These are phyloP conservation scores for Coriolopsis trogii DNA, from an alignment of 1,284 basidiomycete species.

Conservation along the genomic window DNA sequence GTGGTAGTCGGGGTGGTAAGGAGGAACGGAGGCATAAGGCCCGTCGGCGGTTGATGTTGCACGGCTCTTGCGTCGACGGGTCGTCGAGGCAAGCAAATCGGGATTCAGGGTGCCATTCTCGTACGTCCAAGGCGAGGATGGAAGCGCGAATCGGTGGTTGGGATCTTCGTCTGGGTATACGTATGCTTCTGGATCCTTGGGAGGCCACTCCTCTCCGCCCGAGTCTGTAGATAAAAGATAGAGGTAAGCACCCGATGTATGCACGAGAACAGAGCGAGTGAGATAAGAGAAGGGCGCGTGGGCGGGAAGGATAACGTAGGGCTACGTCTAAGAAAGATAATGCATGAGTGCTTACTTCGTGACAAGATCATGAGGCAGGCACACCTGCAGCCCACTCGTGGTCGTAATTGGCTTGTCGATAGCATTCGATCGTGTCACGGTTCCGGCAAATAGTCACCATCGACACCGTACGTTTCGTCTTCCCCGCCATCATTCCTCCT, in stretches of 20 bases:
- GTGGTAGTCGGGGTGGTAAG: constrained; percentile 74
- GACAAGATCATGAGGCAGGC: constrained; percentile 12
- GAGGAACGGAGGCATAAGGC: constrained; percentile 56
- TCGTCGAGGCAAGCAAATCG: constrained; percentile 57
- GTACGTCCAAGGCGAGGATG: constrained; percentile 82
- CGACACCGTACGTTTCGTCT: constrained; percentile 15
- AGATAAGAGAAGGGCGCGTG: not conserved
- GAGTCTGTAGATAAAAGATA: constrained; percentile 19
- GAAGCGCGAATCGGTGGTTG: constrained; percentile 48
- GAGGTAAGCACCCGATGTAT: constrained; percentile 4
- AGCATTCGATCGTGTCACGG: constrained; percentile 3
- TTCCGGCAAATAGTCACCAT: constrained; percentile 15
- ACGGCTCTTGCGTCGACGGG: constrained; percentile 18
- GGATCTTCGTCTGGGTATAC: constrained; percentile 34
- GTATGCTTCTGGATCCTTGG: constrained; percentile 50
- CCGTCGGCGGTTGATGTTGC: constrained; percentile 31
- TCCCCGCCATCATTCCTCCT: constrained; percentile 3
- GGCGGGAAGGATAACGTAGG: not conserved
- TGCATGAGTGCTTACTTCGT: constrained; percentile 32
- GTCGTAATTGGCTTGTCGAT: not conserved
- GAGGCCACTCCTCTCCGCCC: constrained; percentile 53
- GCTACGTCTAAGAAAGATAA: not conserved
- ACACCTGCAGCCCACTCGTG: constrained; percentile 25
- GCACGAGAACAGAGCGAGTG: not conserved
- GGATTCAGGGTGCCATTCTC: constrained; percentile 78